A percentile compares a stretch with the other conserved stretches of the same genome.
Evolutionary conservation across 257 asterid species (phyloP).

Genomic region (Nyctanthes arbortristis): DNA sequence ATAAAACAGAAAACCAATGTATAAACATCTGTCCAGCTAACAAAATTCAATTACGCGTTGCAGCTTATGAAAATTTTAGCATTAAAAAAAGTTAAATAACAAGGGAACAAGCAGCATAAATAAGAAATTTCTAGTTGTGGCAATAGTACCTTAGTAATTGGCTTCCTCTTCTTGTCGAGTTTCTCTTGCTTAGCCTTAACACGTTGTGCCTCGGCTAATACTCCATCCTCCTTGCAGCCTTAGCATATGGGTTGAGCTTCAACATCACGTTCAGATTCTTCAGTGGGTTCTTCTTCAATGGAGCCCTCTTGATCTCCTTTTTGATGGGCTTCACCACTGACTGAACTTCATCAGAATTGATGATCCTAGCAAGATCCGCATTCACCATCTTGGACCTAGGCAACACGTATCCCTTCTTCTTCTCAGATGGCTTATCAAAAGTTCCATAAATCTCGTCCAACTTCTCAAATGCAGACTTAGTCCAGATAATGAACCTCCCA

Average conservation of each 20-base stretch:
- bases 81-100: too few relatives aligned
- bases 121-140: too few relatives aligned
- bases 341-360: conserved; percentile 90
- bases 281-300: conserved; percentile 73
- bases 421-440: conserved; percentile 62
- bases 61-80: too few relatives aligned
- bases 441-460: conserved; percentile 69
- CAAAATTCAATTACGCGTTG: too few relatives aligned
- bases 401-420: conserved; percentile 68
- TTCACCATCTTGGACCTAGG: conserved; percentile 81
- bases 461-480: conserved; percentile 78
- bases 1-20: too few relatives aligned
- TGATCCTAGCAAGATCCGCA: conserved; percentile 82
- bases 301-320: conserved; percentile 63
- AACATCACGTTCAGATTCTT: conserved; percentile 66
- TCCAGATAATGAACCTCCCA: conserved; percentile 80
- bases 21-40: too few relatives aligned
- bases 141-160: conserved; percentile 60
- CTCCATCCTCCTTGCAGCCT: conserved; percentile 79
- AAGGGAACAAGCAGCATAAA: not conserved
- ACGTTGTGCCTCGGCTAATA: conserved; percentile 77
- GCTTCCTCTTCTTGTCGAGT: conserved; percentile 69
- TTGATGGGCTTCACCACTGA: conserved; percentile 83
- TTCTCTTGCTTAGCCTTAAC: conserved; percentile 75
- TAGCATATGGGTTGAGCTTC: conserved; percentile 82